A percentile compares a stretch with the other conserved stretches of the same genome.
phyloP scores from a whole-genome alignment of 257 asterid species.

The Salvia splendens region DNA sequence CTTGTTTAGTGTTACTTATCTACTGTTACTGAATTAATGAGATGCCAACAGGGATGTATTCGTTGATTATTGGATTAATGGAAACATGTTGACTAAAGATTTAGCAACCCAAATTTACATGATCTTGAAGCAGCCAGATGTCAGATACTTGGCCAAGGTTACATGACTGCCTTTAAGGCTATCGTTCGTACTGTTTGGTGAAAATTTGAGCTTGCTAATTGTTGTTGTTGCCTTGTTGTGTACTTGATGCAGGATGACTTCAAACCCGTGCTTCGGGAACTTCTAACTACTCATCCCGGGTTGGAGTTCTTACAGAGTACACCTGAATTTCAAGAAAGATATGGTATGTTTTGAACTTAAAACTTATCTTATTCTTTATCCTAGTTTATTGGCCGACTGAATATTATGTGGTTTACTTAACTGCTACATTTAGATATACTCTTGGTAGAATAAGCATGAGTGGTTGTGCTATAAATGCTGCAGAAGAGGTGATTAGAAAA shows the following conservation, averaged over 20 bases:
- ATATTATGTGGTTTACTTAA: conserved; percentile 3
- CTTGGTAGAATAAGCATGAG: conserved; percentile 13
- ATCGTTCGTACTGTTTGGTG: conserved; percentile 18
- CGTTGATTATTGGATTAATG: conserved; percentile 76
- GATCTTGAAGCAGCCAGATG: conserved; percentile 73
- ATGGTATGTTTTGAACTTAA: conserved; percentile 58
- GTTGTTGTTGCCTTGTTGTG: conserved; percentile 25
- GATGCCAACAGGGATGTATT: conserved; percentile 72
- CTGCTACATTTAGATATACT: conserved; percentile 12
- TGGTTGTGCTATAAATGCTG: not conserved
- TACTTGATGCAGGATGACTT: conserved; percentile 73
- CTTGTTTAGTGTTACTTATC: conserved; percentile 26
- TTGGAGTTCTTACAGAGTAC: conserved; percentile 97
- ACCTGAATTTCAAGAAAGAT: conserved; percentile 99
- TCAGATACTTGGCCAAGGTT: conserved; percentile 67
- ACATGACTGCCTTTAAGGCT: conserved; percentile 13
- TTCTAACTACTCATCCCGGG: conserved; percentile 97
- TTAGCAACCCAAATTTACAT: conserved; percentile 61
- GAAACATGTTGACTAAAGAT: conserved; percentile 80
- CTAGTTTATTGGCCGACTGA: conserved; percentile 15
- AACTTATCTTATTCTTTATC: conserved; percentile 22
- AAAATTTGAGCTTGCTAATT: conserved; percentile 14
- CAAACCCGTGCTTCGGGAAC: conserved; percentile 92
- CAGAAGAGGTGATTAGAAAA: not conserved
- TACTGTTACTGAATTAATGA: conserved; percentile 31